phyloP scores from a whole-genome alignment of 306 rosid species.

The Cyclanthera cordifolia region DNA sequence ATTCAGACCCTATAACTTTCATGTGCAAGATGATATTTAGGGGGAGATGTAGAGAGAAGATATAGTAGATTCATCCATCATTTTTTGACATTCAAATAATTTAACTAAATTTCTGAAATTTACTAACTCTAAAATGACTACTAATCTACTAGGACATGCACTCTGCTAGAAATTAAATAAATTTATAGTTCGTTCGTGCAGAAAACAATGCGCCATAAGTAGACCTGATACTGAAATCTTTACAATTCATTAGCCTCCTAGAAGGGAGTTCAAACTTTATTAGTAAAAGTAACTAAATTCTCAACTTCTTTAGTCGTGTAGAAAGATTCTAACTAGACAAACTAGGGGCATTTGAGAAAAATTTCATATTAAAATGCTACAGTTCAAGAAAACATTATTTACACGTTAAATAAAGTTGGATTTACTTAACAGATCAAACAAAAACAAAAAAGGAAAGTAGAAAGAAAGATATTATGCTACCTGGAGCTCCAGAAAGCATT shows the following conservation, averaged over 20 bases:
- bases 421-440: background rate
- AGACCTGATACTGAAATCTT: background rate
- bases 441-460: background rate
- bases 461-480: background rate
- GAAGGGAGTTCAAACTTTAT: background rate
- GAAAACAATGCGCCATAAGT: background rate
- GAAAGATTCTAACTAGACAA: background rate
- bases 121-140: background rate
- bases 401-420: background rate
- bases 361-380: background rate
- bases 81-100: background rate
- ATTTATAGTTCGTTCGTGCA: background rate
- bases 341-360: background rate
- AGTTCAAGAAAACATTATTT: background rate
- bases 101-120: background rate
- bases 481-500: conserved; percentile 56
- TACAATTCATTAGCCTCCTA: background rate
- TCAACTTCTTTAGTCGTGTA: background rate
- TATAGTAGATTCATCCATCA: background rate
- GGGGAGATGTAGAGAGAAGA: background rate
- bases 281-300: background rate
- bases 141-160: background rate
- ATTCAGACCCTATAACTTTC: background rate
- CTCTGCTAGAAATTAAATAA: background rate
- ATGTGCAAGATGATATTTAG: background rate